phyloP scores from a whole-genome alignment of 2,329 filamentous ascomycete species.

The Aureobasidium sp. region DNA sequence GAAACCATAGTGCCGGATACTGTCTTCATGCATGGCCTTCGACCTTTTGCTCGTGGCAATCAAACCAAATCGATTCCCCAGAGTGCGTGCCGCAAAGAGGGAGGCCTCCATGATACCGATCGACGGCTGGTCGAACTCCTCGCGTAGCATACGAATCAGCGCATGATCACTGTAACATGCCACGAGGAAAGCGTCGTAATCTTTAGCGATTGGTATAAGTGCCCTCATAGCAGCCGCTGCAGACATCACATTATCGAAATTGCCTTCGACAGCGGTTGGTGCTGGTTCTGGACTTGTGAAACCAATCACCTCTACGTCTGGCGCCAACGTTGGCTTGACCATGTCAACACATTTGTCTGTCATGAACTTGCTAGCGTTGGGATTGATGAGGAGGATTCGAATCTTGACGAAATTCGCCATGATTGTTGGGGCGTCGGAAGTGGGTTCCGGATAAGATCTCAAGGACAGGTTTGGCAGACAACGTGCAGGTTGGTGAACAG shows the following conservation, averaged over 20 bases:
- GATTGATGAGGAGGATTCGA: slow-evolving; percentile 44
- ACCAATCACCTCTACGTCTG: slow-evolving; percentile 42
- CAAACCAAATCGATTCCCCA: slow-evolving; percentile 43
- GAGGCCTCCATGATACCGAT: slow-evolving; percentile 48
- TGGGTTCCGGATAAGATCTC: neutral
- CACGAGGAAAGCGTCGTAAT: slow-evolving; percentile 44
- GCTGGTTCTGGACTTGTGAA: slow-evolving; percentile 46
- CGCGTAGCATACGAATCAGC: slow-evolving; percentile 40
- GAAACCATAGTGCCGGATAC: slow-evolving; percentile 38
- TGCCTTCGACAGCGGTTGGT: slow-evolving; percentile 46
- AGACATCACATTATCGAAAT: slow-evolving; percentile 45
- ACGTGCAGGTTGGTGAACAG: neutral
- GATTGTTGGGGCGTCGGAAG: neutral
- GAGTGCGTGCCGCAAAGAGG: slow-evolving; percentile 44
- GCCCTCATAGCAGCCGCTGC: slow-evolving; percentile 43
- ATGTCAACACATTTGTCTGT: slow-evolving; percentile 42
- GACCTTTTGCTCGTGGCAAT: slow-evolving; percentile 37
- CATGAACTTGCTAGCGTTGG: slow-evolving; percentile 43
- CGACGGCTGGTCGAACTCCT: slow-evolving; percentile 40
- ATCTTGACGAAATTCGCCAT: slow-evolving; percentile 21
- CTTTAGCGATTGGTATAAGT: slow-evolving; percentile 37
- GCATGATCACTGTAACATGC: slow-evolving; percentile 46
- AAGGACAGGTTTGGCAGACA: neutral
- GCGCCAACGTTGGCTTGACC: slow-evolving; percentile 38
- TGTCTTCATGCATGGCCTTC: slow-evolving; percentile 36